phyloP scores from a whole-genome alignment of 139 green algal genomes.

The Spirogloea muscicola region DNA sequence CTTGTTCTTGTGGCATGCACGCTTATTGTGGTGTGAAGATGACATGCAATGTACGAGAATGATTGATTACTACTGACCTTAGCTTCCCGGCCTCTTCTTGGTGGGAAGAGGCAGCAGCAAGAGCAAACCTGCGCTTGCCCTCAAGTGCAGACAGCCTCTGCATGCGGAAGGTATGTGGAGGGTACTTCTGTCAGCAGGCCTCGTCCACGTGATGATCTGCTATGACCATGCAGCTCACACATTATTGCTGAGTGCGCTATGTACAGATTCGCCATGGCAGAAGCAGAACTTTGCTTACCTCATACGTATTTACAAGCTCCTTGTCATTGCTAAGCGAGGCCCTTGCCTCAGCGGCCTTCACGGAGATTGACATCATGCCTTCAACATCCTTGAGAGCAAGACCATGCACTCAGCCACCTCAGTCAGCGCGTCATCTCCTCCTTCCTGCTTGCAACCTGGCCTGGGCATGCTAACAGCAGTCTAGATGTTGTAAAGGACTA shows the following conservation, averaged over 20 bases:
- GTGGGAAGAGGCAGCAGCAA: conserved; percentile 17
- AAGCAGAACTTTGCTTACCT: conserved; percentile 14
- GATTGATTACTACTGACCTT: conserved; percentile 7
- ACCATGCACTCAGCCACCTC: not conserved
- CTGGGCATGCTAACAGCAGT: too few species aligned
- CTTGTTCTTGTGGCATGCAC: too few species aligned
- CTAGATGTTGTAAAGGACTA: too few species aligned
- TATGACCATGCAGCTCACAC: not conserved
- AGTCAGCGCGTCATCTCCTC: too few species aligned
- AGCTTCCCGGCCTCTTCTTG: conserved; percentile 34
- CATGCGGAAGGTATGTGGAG: not conserved
- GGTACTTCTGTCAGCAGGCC: not conserved
- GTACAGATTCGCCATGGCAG: not conserved
- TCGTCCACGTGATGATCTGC: not conserved
- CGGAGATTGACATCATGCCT: conserved; percentile 44
- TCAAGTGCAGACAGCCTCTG: conserved; percentile 39
- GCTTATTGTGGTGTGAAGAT: too few species aligned
- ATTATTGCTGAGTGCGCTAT: too few species aligned
- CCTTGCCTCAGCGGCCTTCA: conserved; percentile 28
- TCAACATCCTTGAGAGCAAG: conserved; percentile 38
- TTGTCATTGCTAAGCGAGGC: conserved; percentile 26
- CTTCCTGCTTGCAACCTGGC: too few species aligned
- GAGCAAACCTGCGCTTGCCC: conserved; percentile 42
- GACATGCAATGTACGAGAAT: too few species aligned
- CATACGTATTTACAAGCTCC: conserved; percentile 40